Percentiles rank a stretch among this genome's conserved stretches.
Evolutionary conservation across 2,329 filamentous ascomycete species (phyloP).

Genomic region (Amauroascus niger): DNA sequence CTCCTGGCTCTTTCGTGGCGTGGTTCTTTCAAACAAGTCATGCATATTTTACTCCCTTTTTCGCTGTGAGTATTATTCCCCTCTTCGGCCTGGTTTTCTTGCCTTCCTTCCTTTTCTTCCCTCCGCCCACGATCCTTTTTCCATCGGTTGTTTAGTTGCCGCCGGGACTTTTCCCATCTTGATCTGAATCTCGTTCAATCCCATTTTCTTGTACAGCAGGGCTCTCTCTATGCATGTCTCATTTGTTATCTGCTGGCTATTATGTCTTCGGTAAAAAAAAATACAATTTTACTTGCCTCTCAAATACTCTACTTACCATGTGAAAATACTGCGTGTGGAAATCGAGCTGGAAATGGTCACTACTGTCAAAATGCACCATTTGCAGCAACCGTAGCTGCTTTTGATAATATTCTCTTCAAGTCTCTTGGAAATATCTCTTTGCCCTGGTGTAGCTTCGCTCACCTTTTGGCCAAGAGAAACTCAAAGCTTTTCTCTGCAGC

Average conservation of each 20-base stretch:
- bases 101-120: conserved; percentile 10
- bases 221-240: not conserved
- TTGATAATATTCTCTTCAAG: too few relatives aligned
- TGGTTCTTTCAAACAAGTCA: not conserved
- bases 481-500: too few relatives aligned
- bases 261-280: not conserved
- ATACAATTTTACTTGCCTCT: not conserved
- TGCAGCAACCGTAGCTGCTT: too few relatives aligned
- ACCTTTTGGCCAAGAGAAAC: too few relatives aligned
- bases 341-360: not conserved
- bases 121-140: conserved; percentile 9
- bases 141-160: not conserved
- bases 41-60: not conserved
- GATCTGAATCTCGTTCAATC: not conserved
- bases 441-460: not conserved
- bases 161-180: conserved; percentile 2
- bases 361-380: conserved; percentile 1
- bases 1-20: conserved; percentile 6
- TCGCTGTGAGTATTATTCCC: conserved; percentile 12
- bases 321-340: not conserved
- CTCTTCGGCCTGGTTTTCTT: conserved; percentile 9
- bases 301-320: not conserved
- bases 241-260: not conserved
- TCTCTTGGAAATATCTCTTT: not conserved
- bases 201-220: not conserved